Conservation (phyloP, 1,139 yeast genomes). For the Kodamaea derodonti region DNA sequence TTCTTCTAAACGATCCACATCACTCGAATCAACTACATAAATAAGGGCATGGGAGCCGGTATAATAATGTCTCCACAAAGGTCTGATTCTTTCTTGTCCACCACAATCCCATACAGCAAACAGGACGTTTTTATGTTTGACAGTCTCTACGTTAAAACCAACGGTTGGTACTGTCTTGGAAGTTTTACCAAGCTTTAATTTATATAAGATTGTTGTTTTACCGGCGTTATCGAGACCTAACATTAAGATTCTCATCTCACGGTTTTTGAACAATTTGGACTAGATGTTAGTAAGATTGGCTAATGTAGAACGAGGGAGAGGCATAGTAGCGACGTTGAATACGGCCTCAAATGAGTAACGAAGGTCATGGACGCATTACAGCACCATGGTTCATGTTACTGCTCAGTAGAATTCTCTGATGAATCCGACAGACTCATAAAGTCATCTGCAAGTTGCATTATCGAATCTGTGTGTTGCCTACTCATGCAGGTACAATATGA, state of each 20-base stretch:
- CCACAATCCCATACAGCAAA: slow-evolving; percentile 98
- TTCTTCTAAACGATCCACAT: slow-evolving; percentile 66
- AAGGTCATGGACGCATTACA: no score
- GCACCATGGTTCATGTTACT: no score
- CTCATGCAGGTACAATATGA: no score
- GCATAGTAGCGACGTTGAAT: no score
- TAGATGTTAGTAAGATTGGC: slow-evolving; percentile 2
- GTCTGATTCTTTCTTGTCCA: slow-evolving; percentile 88
- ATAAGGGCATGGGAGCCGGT: slow-evolving; percentile 93
- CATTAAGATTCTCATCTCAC: slow-evolving; percentile 73
- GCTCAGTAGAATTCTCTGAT: no score
- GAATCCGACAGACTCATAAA: no score
- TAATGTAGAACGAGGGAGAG: no score
- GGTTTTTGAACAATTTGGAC: slow-evolving; percentile 39
- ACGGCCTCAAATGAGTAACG: no score
- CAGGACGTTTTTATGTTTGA: slow-evolving; percentile 78
- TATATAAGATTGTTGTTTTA: slow-evolving; percentile 75
- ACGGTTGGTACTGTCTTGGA: slow-evolving; percentile 89
- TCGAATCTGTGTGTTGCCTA: no score
- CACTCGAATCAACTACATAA: slow-evolving; percentile 85
- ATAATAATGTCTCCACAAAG: slow-evolving; percentile 92
- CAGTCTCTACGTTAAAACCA: slow-evolving; percentile 92
- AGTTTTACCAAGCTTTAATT: slow-evolving; percentile 69
- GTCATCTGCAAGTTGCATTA: no score
- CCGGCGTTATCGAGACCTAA: slow-evolving; percentile 92